Evolutionary conservation across 768 basidiomycete species (phyloP).

Genomic region (Pleurotus giganteus): DNA sequence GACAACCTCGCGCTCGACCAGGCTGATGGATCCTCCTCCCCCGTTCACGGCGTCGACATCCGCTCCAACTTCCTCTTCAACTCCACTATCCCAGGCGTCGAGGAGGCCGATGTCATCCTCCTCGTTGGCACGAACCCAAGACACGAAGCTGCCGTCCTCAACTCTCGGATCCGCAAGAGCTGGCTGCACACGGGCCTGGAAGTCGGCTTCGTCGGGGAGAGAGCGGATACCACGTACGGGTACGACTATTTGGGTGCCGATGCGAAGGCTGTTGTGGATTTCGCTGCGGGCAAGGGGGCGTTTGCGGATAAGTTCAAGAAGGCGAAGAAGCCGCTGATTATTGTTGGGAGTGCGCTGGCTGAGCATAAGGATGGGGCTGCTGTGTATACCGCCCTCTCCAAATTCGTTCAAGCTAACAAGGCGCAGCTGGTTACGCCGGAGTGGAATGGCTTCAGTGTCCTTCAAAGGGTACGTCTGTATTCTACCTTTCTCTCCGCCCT

Average conservation of each 20-base stretch:
- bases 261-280: slow-evolving; percentile 71
- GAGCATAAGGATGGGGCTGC: slow-evolving; percentile 86
- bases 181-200: slow-evolving; percentile 89
- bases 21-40: slow-evolving; percentile 59
- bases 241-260: slow-evolving; percentile 88
- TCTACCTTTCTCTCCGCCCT: not conserved
- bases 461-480: slow-evolving; percentile 78
- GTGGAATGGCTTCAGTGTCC: slow-evolving; percentile 93
- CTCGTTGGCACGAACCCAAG: slow-evolving; percentile 96
- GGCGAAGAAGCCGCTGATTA: slow-evolving; percentile 89
- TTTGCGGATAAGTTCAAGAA: slow-evolving; percentile 87
- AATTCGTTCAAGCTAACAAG: slow-evolving; percentile 80
- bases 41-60: slow-evolving; percentile 81
- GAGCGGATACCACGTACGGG: slow-evolving; percentile 88
- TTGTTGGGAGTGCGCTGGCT: slow-evolving; percentile 83
- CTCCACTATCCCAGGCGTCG: slow-evolving; percentile 85
- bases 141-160: slow-evolving; percentile 95
- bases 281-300: slow-evolving; percentile 71
- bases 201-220: slow-evolving; percentile 87
- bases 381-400: slow-evolving; percentile 72
- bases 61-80: slow-evolving; percentile 98
- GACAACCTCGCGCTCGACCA: slow-evolving; percentile 90
- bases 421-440: slow-evolving; percentile 74
- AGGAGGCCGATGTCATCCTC: slow-evolving; percentile 88
- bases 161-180: slow-evolving; percentile 93